Percentiles rank a stretch among this genome's conserved stretches.
Conservation (phyloP, 2,329 filamentous ascomycete genomes). For the Beauveria scarabaeidicola region DNA sequence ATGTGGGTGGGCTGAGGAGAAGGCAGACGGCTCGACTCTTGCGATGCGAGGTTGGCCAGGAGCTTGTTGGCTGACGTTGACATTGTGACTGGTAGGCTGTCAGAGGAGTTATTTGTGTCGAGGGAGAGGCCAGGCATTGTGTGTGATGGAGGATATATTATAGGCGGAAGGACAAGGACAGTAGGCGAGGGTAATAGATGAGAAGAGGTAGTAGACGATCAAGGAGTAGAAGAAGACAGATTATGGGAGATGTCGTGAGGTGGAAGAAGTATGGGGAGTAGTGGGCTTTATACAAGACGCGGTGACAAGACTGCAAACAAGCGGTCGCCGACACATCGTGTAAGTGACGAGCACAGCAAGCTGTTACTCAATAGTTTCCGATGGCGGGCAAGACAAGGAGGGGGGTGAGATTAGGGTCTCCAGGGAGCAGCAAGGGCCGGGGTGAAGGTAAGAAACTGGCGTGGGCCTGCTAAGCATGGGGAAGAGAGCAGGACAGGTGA, state of each 20-base stretch:
- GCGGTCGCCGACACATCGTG: conserved; percentile 24
- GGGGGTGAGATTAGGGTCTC: conserved; percentile 4
- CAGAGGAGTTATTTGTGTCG: conserved; percentile 10
- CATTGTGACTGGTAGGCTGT: conserved; percentile 20
- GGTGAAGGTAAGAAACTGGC: neutral
- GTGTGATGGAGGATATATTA: conserved; percentile 8
- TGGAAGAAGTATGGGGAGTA: neutral
- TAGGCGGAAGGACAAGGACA: neutral
- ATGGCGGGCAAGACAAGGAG: conserved; percentile 1
- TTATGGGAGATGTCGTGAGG: neutral
- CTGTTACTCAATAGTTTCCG: conserved; percentile 13
- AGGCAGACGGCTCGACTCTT: conserved; percentile 52
- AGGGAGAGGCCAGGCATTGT: conserved; percentile 9
- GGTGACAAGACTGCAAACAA: conserved; percentile 1
- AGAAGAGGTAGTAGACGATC: neutral
- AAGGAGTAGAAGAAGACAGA: neutral
- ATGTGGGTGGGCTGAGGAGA: conserved; percentile 82
- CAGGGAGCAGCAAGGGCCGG: neutral
- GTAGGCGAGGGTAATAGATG: neutral
- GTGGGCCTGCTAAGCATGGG: conserved; percentile 1
- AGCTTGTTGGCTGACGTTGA: conserved; percentile 31
- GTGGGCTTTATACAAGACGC: conserved; percentile 7
- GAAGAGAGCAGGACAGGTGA: conserved; percentile 5
- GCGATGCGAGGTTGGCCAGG: conserved; percentile 32
- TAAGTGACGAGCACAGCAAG: conserved; percentile 12